Base-by-base conservation (phyloP, 2,329 filamentous ascomycete genomes). In the Pseudocercospora vitis region DNA sequence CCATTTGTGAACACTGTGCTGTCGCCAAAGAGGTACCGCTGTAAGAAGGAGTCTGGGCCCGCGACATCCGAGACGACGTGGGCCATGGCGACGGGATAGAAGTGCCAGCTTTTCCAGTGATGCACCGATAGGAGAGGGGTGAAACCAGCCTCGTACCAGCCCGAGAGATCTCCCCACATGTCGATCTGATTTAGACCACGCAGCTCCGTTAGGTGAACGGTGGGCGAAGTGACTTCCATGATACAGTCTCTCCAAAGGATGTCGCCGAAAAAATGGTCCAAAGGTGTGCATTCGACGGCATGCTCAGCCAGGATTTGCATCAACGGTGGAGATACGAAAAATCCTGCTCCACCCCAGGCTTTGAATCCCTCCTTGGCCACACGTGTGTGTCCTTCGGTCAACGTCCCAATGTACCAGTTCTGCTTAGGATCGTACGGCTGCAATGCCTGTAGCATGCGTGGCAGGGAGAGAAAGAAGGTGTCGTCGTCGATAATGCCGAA, bases 91-190 rank as follows among this genome's bases (percentile, higher is more conserved):
- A 63, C 56, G 3, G 60, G 58, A 44, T 60, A 63, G 48, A 53
- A 56, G 50, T 65, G 62, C 63, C 63, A 65, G 39, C 59, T 63
- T 45, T 66, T 65, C 63, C 62, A 66, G 52, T 66, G 64, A 50
- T 66, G 64, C 6, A 66, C 50, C 2, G 59, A 65, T n/a, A 64
- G 52, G 14, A 65, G 51, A 3, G 59, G 59, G 8, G 29, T 52
- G 39, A 58, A 59, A 18, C 62, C 63, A 16, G 63, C 59, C 50
- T 66, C 64, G 46, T 65, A 66, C 60, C 60, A 66, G 12, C 64
- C 64, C 18, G 60, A 61, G 6, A 65, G 35, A 45, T 63, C 62
- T 8, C 56, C 55, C 59, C 61, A 64, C 42, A 66, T 16, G 52
- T 66, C 64, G 16, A 65, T 58, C 55, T 66, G 64, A 42, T 66